Percentiles rank a stretch among this genome's conserved stretches.
These are phyloP conservation scores for Lentinus brumalis DNA, from an alignment of 768 basidiomycete species.

Conservation along the genomic window DNA sequence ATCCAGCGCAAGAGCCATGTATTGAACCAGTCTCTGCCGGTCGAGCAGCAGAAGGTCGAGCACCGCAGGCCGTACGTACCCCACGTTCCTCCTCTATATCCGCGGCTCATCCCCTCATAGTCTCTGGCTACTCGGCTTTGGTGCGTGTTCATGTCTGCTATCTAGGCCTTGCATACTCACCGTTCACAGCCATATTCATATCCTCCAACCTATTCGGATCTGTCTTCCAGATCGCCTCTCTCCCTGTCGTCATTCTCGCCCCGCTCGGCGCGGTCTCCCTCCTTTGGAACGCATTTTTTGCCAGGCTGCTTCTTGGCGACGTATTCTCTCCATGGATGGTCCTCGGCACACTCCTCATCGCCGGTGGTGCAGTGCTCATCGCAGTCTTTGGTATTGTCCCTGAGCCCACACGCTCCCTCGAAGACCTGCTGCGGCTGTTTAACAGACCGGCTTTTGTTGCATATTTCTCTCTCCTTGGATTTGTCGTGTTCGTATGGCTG, in stretches of 20 bases:
- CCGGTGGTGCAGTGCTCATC: slow-evolving; percentile 85
- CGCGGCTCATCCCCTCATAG: slow-evolving; percentile 37
- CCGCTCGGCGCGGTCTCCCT: slow-evolving; percentile 91
- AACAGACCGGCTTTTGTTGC: slow-evolving; percentile 73
- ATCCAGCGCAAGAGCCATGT: slow-evolving; percentile 95
- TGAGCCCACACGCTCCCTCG: slow-evolving; percentile 82
- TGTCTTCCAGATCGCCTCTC: slow-evolving; percentile 88
- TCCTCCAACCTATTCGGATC: slow-evolving; percentile 88
- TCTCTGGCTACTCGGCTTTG: slow-evolving; percentile 86
- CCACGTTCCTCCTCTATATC: slow-evolving; percentile 9
- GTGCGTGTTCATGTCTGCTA: slow-evolving; percentile 32
- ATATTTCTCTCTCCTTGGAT: slow-evolving; percentile 77
- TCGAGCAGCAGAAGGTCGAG: slow-evolving; percentile 63
- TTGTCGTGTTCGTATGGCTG: slow-evolving; percentile 60
- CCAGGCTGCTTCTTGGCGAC: slow-evolving; percentile 81
- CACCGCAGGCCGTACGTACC: slow-evolving; percentile 74
- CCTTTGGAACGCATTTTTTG: slow-evolving; percentile 94
- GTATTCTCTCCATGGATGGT: slow-evolving; percentile 83
- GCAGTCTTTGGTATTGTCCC: slow-evolving; percentile 91
- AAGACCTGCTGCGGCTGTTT: slow-evolving; percentile 81
- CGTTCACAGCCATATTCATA: slow-evolving; percentile 64
- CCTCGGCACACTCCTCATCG: slow-evolving; percentile 85
- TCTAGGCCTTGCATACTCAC: slow-evolving; percentile 11
- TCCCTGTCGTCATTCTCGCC: slow-evolving; percentile 93
- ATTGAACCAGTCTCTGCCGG: slow-evolving; percentile 72